Percentiles rank a stretch among this genome's conserved stretches.
These are phyloP conservation scores for Rhododendron vialii DNA, from an alignment of 148 eudicot genomes.

Conservation along the genomic window DNA sequence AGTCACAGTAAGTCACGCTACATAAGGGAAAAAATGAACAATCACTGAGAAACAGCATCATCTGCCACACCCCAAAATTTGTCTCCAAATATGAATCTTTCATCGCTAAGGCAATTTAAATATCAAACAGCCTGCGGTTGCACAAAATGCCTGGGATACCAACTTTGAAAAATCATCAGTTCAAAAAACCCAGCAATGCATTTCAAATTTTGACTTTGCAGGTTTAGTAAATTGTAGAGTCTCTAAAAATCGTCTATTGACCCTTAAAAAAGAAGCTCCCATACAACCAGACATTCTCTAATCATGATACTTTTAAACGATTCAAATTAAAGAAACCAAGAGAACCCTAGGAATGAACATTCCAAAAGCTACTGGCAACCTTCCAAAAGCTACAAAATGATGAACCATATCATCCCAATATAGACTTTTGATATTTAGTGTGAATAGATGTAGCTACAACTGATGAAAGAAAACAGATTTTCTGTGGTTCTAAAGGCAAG, in stretches of 20 bases:
- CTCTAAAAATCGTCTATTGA: neutral
- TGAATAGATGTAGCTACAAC: neutral
- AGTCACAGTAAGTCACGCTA: neutral
- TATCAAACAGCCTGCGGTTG: neutral
- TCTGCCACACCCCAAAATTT: neutral
- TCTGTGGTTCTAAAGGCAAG: neutral
- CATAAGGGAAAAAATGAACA: neutral
- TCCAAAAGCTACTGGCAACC: slow-evolving; percentile 2
- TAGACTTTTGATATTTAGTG: neutral
- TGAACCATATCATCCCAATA: neutral
- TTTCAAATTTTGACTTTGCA: neutral
- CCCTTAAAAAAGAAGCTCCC: neutral
- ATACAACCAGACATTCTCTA: neutral
- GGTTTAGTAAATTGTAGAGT: neutral
- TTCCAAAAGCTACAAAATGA: neutral
- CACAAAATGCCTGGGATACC: neutral
- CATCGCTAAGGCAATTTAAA: neutral
- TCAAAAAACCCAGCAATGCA: neutral
- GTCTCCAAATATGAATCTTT: neutral
- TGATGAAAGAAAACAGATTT: neutral
- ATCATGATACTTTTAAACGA: neutral
- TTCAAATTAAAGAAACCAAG: neutral
- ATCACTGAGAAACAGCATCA: neutral
- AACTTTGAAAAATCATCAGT: neutral
- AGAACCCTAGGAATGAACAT: neutral